A percentile compares a stretch with the other conserved stretches of the same genome.
phyloP scores from a whole-genome alignment of 2,329 filamentous ascomycete genomes.

The Laburnicola sp. region DNA sequence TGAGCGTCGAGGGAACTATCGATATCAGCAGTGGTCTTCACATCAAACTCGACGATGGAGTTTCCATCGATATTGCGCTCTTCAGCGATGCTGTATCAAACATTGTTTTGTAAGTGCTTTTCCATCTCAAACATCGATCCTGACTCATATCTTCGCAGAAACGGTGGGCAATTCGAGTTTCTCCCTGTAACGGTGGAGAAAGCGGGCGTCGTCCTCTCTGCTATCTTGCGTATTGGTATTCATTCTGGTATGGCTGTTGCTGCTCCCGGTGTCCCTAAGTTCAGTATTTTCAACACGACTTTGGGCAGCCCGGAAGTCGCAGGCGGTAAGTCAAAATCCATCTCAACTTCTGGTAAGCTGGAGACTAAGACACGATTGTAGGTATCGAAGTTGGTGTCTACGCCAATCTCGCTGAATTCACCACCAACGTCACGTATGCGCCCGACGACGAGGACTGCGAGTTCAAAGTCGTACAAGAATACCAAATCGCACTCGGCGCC shows the following conservation, averaged over 20 bases:
- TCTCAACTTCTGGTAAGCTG: neutral
- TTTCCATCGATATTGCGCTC: slow-evolving; percentile 54
- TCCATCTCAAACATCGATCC: neutral
- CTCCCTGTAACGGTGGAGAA: slow-evolving; percentile 57
- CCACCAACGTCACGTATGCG: slow-evolving; percentile 54
- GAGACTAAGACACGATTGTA: too few species aligned
- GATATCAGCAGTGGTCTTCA: slow-evolving; percentile 60
- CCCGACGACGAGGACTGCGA: slow-evolving; percentile 47
- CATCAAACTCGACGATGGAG: slow-evolving; percentile 56
- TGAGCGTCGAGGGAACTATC: slow-evolving; percentile 53
- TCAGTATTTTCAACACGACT: slow-evolving; percentile 1
- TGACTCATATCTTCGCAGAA: slow-evolving; percentile 53
- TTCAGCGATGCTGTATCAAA: slow-evolving; percentile 56
- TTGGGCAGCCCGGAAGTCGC: slow-evolving; percentile 31
- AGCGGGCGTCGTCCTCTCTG: slow-evolving; percentile 51
- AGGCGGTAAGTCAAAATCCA: too few species aligned
- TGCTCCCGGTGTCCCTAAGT: neutral
- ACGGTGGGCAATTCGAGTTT: slow-evolving; percentile 60
- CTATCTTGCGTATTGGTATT: slow-evolving; percentile 53
- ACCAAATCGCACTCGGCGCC: slow-evolving; percentile 57
- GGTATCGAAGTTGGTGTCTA: slow-evolving; percentile 56
- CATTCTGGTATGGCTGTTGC: slow-evolving; percentile 46
- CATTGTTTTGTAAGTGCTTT: slow-evolving; percentile 53
- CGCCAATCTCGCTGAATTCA: slow-evolving; percentile 59
- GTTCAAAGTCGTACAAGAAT: slow-evolving; percentile 54